Evolutionary conservation across 1,284 basidiomycete species (phyloP).

Genomic region (Cutaneotrichosporon cyanovorans): DNA sequence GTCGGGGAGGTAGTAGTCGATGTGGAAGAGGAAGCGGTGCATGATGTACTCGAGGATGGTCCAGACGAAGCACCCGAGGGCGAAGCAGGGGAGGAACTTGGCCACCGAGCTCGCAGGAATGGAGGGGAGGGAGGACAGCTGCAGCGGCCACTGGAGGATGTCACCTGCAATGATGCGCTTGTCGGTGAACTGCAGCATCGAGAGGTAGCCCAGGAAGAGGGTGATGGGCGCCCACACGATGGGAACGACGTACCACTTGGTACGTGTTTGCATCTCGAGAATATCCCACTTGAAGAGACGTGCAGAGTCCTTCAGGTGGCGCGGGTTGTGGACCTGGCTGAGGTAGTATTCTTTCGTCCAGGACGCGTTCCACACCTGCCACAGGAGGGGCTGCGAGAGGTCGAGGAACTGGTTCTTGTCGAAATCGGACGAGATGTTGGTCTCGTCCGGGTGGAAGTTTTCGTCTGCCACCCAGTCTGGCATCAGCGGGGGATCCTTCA

Average conservation of each 20-base stretch:
- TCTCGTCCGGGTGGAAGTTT: conserved; percentile 82
- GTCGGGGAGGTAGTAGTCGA: conserved; percentile 86
- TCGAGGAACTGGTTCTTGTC: conserved; percentile 90
- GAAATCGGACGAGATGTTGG: conserved; percentile 67
- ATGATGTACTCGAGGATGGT: conserved; percentile 91
- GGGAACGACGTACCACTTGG: conserved; percentile 92
- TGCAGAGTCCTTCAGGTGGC: conserved; percentile 79
- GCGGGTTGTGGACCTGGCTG: conserved; percentile 90
- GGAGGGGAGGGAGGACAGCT: conserved; percentile 23
- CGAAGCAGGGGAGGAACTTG: conserved; percentile 60
- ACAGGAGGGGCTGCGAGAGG: conserved; percentile 66
- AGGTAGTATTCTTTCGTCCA: conserved; percentile 87
- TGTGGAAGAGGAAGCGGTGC: conserved; percentile 96
- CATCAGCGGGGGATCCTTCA: conserved; percentile 9
- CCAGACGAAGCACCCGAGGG: conserved; percentile 83
- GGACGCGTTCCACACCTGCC: conserved; percentile 36
- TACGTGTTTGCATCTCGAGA: conserved; percentile 83
- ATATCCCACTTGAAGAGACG: conserved; percentile 74
- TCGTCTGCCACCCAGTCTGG: conserved; percentile 79
- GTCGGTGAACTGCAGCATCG: conserved; percentile 69
- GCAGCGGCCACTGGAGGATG: conserved; percentile 26
- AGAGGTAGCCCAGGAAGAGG: conserved; percentile 69
- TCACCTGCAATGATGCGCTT: conserved; percentile 31
- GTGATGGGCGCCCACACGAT: conserved; percentile 87
- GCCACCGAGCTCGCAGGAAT: conserved; percentile 25